Percentiles rank a stretch among this genome's conserved stretches.
Conservation (phyloP, 2,329 filamentous ascomycete genomes). For the Escovopsis sp. region DNA sequence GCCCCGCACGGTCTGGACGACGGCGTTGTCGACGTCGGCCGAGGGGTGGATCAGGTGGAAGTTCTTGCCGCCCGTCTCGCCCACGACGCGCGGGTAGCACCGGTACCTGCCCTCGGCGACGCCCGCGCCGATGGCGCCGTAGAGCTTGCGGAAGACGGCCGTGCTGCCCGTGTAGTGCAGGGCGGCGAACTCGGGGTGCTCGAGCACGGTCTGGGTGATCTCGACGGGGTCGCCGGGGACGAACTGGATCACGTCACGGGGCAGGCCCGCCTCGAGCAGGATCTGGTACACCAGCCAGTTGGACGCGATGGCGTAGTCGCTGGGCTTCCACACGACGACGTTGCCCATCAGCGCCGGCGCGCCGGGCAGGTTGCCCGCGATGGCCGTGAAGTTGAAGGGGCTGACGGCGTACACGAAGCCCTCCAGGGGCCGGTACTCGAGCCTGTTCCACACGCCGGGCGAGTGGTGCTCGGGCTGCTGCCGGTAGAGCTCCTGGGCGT, state of each 20-base stretch:
- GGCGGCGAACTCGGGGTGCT: constrained; percentile 70
- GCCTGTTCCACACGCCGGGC: constrained; percentile 77
- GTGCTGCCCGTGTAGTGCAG: constrained; percentile 94
- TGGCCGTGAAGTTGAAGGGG: constrained; percentile 96
- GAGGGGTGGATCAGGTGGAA: constrained; percentile 71
- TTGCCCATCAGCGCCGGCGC: constrained; percentile 84
- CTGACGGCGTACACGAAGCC: constrained; percentile 91
- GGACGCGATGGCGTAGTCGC: constrained; percentile 71
- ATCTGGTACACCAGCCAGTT: constrained; percentile 88
- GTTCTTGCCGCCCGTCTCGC: constrained; percentile 89
- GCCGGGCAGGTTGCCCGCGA: constrained; percentile 72
- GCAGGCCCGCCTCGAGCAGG: constrained; percentile 78
- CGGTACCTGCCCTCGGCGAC: constrained; percentile 70
- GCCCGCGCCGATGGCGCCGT: constrained; percentile 70
- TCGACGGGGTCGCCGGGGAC: constrained; percentile 76
- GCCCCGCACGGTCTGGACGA: constrained; percentile 67
- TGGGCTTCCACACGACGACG: constrained; percentile 96
- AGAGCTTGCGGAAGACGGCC: constrained; percentile 75
- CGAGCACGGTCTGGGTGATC: constrained; percentile 63
- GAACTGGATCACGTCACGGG: constrained; percentile 83
- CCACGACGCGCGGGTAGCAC: constrained; percentile 77
- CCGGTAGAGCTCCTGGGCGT: constrained; percentile 78
- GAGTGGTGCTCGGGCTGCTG: constrained; percentile 78
- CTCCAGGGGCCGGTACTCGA: constrained; percentile 80
- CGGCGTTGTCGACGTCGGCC: constrained; percentile 66